Evolutionary conservation across 2,329 filamentous ascomycete species (phyloP).

Genomic region (Penicillium sp.): DNA sequence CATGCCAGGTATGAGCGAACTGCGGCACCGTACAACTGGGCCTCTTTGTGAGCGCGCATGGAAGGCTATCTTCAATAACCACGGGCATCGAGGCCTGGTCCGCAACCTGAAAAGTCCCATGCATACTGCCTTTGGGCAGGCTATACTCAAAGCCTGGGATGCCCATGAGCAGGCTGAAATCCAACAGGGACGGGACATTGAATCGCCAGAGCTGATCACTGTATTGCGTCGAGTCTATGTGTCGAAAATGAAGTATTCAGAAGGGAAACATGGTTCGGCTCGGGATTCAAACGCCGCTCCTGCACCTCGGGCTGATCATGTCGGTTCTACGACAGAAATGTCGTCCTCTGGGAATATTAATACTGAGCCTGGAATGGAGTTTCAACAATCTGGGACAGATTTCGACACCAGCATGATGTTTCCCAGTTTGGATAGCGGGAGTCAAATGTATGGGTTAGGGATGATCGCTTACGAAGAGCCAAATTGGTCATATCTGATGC

Average conservation of each 20-base stretch:
- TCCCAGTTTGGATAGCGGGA: neutral
- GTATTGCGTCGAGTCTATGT: neutral
- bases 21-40: conserved; percentile 55
- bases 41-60: conserved; percentile 60
- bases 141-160: conserved; percentile 64
- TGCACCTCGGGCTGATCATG: neutral
- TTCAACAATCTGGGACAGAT: neutral
- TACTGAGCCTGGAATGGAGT: neutral
- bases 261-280: neutral
- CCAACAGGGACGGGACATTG: conserved; percentile 41
- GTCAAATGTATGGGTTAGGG: neutral
- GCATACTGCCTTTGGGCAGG: conserved; percentile 57
- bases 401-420: neutral
- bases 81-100: conserved; percentile 53
- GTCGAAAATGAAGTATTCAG: neutral
- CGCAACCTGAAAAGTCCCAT: conserved; percentile 56
- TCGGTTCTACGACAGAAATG: neutral
- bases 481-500: conserved; percentile 11
- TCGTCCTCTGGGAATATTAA: no score
- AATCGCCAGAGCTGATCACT: conserved; percentile 6
- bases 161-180: conserved; percentile 53
- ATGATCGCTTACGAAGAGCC: conserved; percentile 5
- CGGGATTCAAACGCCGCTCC: neutral
- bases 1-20: conserved; percentile 58
- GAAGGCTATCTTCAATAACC: conserved; percentile 57